These are phyloP conservation scores for Magnaporthiopsis rhizophila DNA, from an alignment of 2,329 filamentous ascomycete species.

Conservation along the genomic window DNA sequence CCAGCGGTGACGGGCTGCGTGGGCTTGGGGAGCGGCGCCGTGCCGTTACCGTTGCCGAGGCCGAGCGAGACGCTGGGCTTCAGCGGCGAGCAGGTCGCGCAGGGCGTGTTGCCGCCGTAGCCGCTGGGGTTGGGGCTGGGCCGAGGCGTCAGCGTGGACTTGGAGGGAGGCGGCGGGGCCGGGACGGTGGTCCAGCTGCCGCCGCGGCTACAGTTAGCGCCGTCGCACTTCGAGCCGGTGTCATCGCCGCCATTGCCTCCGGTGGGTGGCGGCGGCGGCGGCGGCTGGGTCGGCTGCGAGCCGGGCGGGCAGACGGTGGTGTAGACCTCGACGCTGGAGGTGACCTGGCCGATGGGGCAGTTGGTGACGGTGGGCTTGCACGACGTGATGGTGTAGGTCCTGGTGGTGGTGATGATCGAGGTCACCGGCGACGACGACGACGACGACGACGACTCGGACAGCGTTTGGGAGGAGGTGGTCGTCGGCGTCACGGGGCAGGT, in stretches of 20 bases:
- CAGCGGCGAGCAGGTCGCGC: neutral
- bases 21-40: too few species aligned
- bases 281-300: neutral
- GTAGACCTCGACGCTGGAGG: slow-evolving; percentile 20
- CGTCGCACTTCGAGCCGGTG: neutral
- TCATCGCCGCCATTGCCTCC: too few species aligned
- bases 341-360: slow-evolving; percentile 20
- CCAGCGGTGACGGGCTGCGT: neutral
- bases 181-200: neutral
- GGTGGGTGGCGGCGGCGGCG: too few species aligned
- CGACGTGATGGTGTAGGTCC: slow-evolving; percentile 19
- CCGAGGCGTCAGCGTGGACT: neutral
- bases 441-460: neutral
- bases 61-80: neutral
- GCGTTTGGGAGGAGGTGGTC: neutral
- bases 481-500: slow-evolving; percentile 26
- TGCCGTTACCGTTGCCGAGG: neutral
- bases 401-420: slow-evolving; percentile 14
- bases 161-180: neutral
- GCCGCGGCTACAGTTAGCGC: neutral
- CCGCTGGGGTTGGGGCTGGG: too few species aligned
- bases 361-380: slow-evolving; percentile 20
- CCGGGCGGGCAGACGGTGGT: slow-evolving; percentile 33
- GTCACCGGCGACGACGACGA: slow-evolving; percentile 3
- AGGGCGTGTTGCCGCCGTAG: neutral